phyloP scores from a whole-genome alignment of 768 basidiomycete genomes.

The Lactarius hatsudake region DNA sequence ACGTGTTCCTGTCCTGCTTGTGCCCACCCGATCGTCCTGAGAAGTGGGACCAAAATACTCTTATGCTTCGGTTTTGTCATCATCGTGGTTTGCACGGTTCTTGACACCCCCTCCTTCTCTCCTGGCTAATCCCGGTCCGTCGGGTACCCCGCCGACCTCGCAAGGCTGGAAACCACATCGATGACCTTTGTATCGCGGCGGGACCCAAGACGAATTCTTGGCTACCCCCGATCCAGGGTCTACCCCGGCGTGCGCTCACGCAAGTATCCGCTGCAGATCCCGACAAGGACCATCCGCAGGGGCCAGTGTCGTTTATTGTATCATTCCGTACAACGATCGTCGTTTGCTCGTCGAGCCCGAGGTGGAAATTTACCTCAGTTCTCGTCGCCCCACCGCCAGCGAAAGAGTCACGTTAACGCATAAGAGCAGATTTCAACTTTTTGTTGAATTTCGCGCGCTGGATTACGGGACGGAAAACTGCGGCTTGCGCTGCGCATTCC shows the following conservation, averaged over 20 bases:
- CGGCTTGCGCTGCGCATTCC: constrained; percentile 1
- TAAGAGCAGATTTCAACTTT: constrained; percentile 4
- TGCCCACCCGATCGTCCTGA: background rate
- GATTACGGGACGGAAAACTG: constrained; percentile 13
- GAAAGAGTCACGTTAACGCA: background rate
- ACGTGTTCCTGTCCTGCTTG: background rate
- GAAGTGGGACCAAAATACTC: background rate
- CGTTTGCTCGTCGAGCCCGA: constrained; percentile 13
- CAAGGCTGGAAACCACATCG: constrained; percentile 3
- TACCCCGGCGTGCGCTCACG: background rate
- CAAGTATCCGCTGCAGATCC: constrained; percentile 15
- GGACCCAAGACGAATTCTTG: constrained; percentile 12
- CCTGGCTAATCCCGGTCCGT: background rate
- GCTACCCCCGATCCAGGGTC: background rate
- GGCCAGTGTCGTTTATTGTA: constrained; percentile 16
- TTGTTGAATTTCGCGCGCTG: constrained; percentile 16
- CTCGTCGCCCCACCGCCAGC: background rate
- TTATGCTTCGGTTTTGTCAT: background rate
- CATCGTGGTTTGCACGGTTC: background rate
- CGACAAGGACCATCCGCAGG: constrained; percentile 10
- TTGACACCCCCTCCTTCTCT: background rate
- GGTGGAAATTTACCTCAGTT: background rate
- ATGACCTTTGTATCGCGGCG: constrained; percentile 16
- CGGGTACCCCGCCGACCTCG: constrained; percentile 6
- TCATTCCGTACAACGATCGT: constrained; percentile 2